Percentiles rank a stretch among this genome's conserved stretches.
phyloP scores from a whole-genome alignment of 2,329 filamentous ascomycete genomes.

The Pestalotiopsis sp. region DNA sequence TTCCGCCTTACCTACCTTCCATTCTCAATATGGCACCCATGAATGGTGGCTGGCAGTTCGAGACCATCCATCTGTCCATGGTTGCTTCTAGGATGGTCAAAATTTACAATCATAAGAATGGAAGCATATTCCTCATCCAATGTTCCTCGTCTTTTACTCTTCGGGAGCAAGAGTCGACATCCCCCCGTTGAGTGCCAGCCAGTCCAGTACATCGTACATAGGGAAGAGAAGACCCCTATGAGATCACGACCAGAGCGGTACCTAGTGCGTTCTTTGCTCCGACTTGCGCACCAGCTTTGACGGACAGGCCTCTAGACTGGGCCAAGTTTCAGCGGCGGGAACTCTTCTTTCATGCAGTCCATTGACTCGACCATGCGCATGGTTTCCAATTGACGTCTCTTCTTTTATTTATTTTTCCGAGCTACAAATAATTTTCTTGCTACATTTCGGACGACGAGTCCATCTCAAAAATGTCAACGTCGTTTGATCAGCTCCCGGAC shows the following conservation, averaged over 20 bases:
- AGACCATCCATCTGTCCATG: background rate
- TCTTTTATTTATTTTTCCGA: background rate
- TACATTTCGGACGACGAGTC: background rate
- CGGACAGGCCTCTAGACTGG: background rate
- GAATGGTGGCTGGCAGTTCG: background rate
- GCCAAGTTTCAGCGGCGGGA: slow-evolving; percentile 1
- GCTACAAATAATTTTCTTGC: background rate
- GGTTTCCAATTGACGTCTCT: background rate
- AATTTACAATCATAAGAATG: background rate
- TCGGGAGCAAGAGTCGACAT: no score
- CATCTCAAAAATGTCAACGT: slow-evolving; percentile 16
- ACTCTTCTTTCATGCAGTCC: background rate
- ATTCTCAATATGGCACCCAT: background rate
- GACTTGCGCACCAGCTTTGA: slow-evolving; percentile 3
- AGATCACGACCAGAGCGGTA: background rate
- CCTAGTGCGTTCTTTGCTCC: background rate
- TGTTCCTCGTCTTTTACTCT: background rate
- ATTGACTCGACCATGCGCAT: background rate
- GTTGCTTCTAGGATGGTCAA: background rate
- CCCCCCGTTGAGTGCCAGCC: background rate
- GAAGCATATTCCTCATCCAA: background rate
- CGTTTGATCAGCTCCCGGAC: slow-evolving; percentile 64
- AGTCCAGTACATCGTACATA: background rate
- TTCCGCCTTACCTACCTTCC: slow-evolving; percentile 5
- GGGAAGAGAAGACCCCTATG: background rate